A percentile compares a stretch with the other conserved stretches of the same genome.
These are phyloP conservation scores for Conticribra guillardii DNA, from an alignment of 108 stramenopile species.

Conservation along the genomic window DNA sequence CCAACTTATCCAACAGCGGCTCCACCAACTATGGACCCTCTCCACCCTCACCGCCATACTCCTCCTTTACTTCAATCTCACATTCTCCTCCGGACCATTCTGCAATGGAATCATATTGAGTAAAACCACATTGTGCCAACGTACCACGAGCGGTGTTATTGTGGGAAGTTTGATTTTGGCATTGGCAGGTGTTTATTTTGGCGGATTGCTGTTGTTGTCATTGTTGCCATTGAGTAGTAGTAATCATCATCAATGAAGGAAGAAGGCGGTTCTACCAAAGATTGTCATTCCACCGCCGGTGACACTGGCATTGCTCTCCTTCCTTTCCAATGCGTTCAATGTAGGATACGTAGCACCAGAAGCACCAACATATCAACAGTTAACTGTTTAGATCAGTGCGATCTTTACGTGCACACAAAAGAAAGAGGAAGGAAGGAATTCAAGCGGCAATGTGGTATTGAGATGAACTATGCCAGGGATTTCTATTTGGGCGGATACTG, in stretches of 20 bases:
- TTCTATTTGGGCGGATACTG: no score
- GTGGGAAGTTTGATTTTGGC: neutral
- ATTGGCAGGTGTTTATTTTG: neutral
- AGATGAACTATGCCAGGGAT: no score
- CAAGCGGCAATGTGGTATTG: no score
- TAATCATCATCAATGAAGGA: no score
- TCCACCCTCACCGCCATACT: neutral
- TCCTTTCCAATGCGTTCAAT: neutral
- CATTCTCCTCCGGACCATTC: neutral
- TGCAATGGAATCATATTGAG: neutral
- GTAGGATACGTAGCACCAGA: neutral
- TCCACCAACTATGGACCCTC: neutral
- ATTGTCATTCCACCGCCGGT: neutral
- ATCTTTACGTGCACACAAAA: no score
- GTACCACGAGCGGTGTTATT: neutral
- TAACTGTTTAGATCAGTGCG: no score
- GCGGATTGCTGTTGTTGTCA: neutral
- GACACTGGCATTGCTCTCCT: neutral
- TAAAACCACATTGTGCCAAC: neutral
- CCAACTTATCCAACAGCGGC: neutral
- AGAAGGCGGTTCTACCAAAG: no score
- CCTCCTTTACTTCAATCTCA: neutral
- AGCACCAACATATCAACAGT: no score
- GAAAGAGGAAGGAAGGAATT: no score
- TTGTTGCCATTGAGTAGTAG: no score